These are phyloP conservation scores for Cladosporium sp. DNA, from an alignment of 2,329 filamentous ascomycete genomes.

Conservation along the genomic window DNA sequence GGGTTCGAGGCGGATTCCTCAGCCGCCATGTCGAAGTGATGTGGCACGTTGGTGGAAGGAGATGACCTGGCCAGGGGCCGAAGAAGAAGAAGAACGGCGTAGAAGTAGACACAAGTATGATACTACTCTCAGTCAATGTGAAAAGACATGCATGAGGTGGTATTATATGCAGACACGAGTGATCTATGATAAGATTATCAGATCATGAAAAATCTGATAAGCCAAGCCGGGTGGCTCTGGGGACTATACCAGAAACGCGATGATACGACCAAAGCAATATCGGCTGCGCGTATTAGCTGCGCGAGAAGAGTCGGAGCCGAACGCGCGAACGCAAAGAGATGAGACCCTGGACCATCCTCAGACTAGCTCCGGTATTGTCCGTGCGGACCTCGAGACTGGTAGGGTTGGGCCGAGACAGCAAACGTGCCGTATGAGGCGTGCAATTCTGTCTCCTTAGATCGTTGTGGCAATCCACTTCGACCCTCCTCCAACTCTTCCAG, in stretches of 20 bases:
- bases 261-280: background rate
- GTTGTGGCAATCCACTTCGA: too few relatives aligned
- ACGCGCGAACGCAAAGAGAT: background rate
- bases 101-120: too few relatives aligned
- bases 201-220: conserved; percentile 4
- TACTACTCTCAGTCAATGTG: background rate
- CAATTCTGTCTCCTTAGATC: too few relatives aligned
- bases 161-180: background rate
- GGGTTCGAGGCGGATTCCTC: background rate
- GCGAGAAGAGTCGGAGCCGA: background rate
- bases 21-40: background rate
- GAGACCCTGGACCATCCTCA: too few relatives aligned
- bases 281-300: background rate
- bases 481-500: too few relatives aligned
- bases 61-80: background rate
- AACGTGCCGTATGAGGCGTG: too few relatives aligned
- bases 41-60: too few relatives aligned
- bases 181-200: background rate
- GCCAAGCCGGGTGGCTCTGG: background rate
- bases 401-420: too few relatives aligned
- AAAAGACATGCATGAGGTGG: background rate
- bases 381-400: background rate
- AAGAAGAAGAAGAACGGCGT: background rate
- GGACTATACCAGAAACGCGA: background rate
- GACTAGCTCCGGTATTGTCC: background rate